phyloP scores from a whole-genome alignment of 495 filamentous ascomycete genomes.

The Talaromyces liani region DNA sequence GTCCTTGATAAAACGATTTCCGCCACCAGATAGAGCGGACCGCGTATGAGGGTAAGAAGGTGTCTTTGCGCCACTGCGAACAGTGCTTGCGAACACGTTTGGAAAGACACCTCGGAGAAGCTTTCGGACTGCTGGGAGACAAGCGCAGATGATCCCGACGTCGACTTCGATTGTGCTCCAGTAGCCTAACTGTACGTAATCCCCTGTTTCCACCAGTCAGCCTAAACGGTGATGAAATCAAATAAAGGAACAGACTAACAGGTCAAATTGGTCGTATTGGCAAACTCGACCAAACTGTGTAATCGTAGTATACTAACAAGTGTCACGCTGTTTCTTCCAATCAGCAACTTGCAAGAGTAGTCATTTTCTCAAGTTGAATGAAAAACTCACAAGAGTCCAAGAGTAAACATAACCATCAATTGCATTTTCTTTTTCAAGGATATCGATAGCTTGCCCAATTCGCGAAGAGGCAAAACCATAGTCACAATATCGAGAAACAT shows the following conservation, averaged over 20 bases:
- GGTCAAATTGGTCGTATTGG: constrained; percentile 22
- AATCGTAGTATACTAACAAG: constrained; percentile 28
- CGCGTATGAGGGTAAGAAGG: background rate
- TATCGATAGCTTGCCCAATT: constrained; percentile 26
- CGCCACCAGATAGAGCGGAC: background rate
- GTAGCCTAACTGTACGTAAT: constrained; percentile 25
- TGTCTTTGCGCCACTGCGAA: background rate
- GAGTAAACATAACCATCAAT: constrained; percentile 29
- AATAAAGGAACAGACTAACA: constrained; percentile 17
- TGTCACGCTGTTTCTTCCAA: constrained; percentile 18
- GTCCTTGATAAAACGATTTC: background rate
- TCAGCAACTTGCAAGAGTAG: background rate
- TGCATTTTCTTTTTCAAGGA: constrained; percentile 21
- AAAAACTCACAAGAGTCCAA: constrained; percentile 28
- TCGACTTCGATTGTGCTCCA: constrained; percentile 29
- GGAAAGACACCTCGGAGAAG: constrained; percentile 20
- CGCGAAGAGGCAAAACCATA: constrained; percentile 32
- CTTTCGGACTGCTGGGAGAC: constrained; percentile 25
- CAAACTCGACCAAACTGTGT: constrained; percentile 26
- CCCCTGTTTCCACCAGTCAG: constrained; percentile 16
- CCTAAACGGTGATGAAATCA: background rate
- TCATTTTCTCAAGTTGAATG: background rate
- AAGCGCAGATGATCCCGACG: constrained; percentile 27
- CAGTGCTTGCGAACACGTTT: constrained; percentile 17
- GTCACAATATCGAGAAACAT: constrained; percentile 41